phyloP scores from a whole-genome alignment of 441 rosid genomes.

The Adansonia madagascariensis region DNA sequence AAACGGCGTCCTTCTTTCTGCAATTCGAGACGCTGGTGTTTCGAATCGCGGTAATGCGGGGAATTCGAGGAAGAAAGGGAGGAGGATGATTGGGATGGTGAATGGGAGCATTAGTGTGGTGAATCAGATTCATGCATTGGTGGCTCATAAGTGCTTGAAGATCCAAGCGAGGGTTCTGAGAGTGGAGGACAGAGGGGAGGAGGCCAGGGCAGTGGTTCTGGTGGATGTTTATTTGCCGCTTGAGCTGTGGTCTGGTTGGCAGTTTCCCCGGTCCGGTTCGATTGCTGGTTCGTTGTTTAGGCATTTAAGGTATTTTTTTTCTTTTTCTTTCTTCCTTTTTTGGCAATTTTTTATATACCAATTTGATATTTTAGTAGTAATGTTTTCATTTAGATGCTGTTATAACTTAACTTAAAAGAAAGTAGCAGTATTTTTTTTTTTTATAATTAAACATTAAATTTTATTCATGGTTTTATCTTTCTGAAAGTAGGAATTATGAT shows the following conservation, averaged over 20 bases:
- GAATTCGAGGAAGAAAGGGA: conserved; percentile 34
- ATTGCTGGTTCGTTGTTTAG: conserved; percentile 67
- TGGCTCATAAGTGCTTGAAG: conserved; percentile 57
- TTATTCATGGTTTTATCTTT: background rate
- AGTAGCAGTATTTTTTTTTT: background rate
- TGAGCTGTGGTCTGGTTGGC: conserved; percentile 80
- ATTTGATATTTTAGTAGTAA: background rate
- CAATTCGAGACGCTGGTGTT: conserved; percentile 20
- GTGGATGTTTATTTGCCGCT: conserved; percentile 75
- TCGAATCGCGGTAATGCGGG: conserved; percentile 13
- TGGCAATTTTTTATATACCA: background rate
- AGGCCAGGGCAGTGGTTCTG: conserved; percentile 61
- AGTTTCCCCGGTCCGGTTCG: conserved; percentile 64
- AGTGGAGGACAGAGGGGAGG: conserved; percentile 40
- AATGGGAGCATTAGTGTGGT: conserved; percentile 81
- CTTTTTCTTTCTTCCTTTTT: too few species aligned
- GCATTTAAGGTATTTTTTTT: conserved; percentile 58
- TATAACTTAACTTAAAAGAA: background rate
- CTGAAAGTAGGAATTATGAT: background rate
- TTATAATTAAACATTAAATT: background rate
- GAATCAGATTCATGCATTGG: conserved; percentile 63
- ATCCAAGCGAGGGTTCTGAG: conserved; percentile 47
- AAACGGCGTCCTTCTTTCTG: conserved; percentile 48
- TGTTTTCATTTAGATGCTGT: background rate
- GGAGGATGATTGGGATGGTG: conserved; percentile 66